A percentile compares a stretch with the other conserved stretches of the same genome.
Conservation (phyloP, 208 protist species). For the Trypanosoma congolense region DNA sequence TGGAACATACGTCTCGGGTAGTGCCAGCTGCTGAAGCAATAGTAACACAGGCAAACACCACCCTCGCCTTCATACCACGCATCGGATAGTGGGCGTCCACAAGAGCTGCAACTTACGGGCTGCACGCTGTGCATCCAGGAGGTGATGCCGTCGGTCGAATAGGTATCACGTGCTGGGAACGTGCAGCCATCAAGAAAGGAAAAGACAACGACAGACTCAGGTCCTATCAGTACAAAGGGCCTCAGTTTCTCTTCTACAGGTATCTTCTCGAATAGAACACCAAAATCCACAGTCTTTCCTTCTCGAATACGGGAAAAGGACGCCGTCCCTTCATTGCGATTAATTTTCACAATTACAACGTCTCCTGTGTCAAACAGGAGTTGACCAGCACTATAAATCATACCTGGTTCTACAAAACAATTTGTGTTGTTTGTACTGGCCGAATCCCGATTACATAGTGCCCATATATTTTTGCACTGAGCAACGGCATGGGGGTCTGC, state of each 20-base stretch:
- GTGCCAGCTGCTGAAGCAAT: conserved; percentile 81
- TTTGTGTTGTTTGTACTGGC: conserved; percentile 73
- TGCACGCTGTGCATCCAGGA: conserved; percentile 36
- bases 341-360: conserved; percentile 59
- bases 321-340: conserved; percentile 54
- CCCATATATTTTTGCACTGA: conserved; percentile 71
- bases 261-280: conserved; percentile 76
- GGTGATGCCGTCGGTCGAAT: conserved; percentile 49
- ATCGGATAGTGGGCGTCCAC: too few species aligned
- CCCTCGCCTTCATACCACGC: conserved; percentile 70
- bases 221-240: conserved; percentile 62
- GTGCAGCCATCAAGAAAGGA: conserved; percentile 62
- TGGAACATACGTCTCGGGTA: conserved; percentile 71
- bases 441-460: conserved; percentile 73
- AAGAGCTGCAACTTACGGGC: too few species aligned
- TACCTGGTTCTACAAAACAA: conserved; percentile 74
- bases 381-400: conserved; percentile 69
- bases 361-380: conserved; percentile 69
- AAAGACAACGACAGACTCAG: conserved; percentile 72
- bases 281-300: conserved; percentile 59
- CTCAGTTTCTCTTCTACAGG: conserved; percentile 38
- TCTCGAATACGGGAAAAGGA: conserved; percentile 67
- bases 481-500: conserved; percentile 56
- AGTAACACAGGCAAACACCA: conserved; percentile 50
- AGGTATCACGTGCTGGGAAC: conserved; percentile 72